phyloP scores from a whole-genome alignment of 2,329 filamentous ascomycete species.

The Chaetomium olivaceum region DNA sequence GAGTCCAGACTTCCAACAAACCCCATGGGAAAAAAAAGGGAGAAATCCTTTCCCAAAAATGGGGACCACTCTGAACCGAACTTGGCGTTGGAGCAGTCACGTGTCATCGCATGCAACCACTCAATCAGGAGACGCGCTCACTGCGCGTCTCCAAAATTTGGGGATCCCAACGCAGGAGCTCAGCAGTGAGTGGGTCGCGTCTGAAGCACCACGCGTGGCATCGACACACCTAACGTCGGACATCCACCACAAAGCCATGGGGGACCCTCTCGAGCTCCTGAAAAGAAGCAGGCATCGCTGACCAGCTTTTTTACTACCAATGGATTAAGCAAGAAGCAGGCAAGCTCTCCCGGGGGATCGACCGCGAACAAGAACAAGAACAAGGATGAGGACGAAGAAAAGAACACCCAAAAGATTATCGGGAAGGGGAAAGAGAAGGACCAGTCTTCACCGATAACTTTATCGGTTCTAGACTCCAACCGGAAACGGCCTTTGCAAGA shows the following conservation, averaged over 20 bases:
- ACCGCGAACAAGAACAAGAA: background rate
- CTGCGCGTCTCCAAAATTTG: constrained; percentile 21
- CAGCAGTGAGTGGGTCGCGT: constrained; percentile 12
- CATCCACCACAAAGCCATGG: constrained; percentile 36
- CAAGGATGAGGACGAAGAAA: background rate
- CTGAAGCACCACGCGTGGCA: constrained; percentile 23
- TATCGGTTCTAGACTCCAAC: constrained; percentile 34
- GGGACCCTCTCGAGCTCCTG: constrained; percentile 43
- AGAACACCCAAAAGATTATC: background rate
- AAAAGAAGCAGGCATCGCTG: constrained; percentile 76
- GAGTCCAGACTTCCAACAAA: constrained; percentile 1
- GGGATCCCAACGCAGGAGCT: background rate
- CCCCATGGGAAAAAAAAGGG: background rate
- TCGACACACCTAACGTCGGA: constrained; percentile 16
- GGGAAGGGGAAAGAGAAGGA: background rate
- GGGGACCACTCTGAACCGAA: no score
- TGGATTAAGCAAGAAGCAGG: constrained; percentile 37
- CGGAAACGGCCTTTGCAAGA: constrained; percentile 56
- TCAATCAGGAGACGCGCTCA: constrained; percentile 10
- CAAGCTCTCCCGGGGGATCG: constrained; percentile 34
- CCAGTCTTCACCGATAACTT: constrained; percentile 36
- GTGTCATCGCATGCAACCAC: constrained; percentile 10
- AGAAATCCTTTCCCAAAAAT: background rate
- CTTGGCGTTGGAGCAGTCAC: background rate
- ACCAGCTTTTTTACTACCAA: constrained; percentile 76